These are phyloP conservation scores for Chrysoporthe cubensis DNA, from an alignment of 2,329 filamentous ascomycete genomes.

Conservation along the genomic window DNA sequence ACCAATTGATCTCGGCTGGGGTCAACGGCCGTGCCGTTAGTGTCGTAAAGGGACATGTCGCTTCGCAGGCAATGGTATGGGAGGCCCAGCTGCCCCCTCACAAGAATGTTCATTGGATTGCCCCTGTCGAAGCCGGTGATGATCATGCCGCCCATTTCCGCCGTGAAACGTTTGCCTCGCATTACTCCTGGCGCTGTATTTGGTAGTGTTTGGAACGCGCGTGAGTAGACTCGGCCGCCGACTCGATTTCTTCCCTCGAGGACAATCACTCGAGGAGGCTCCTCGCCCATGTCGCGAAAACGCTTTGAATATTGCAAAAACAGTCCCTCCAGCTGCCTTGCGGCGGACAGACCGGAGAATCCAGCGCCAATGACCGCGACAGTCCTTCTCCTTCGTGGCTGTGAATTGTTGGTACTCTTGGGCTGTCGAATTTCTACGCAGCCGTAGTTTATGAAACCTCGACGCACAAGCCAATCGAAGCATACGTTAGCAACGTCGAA, in stretches of 20 bases:
- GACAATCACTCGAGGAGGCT: constrained; percentile 74
- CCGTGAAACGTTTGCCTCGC: constrained; percentile 71
- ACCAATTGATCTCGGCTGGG: constrained; percentile 78
- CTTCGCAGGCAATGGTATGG: constrained; percentile 80
- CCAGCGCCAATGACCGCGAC: constrained; percentile 83
- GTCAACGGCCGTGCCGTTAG: constrained; percentile 77
- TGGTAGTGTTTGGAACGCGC: constrained; percentile 63
- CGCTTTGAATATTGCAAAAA: constrained; percentile 77
- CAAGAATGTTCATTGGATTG: constrained; percentile 88
- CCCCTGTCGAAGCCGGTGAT: constrained; percentile 96
- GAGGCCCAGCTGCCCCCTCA: constrained; percentile 86
- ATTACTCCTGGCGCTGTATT: constrained; percentile 33
- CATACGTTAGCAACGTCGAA: constrained; percentile 87
- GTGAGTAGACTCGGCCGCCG: constrained; percentile 92
- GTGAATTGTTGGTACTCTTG: constrained; percentile 42
- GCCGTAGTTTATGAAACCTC: constrained; percentile 96
- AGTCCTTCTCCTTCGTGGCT: constrained; percentile 63
- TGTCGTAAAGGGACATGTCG: constrained; percentile 90
- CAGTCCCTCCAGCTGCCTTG: constrained; percentile 85
- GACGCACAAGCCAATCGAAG: constrained; percentile 88
- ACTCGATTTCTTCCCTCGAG: constrained; percentile 87
- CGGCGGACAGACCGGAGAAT: constrained; percentile 91
- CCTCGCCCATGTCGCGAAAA: constrained; percentile 67
- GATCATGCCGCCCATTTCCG: constrained; percentile 97
- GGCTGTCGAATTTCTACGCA: constrained; percentile 72